Evolutionary conservation across 345 rosid genomes (phyloP).

Genomic region (Abelmoschus esculentus): DNA sequence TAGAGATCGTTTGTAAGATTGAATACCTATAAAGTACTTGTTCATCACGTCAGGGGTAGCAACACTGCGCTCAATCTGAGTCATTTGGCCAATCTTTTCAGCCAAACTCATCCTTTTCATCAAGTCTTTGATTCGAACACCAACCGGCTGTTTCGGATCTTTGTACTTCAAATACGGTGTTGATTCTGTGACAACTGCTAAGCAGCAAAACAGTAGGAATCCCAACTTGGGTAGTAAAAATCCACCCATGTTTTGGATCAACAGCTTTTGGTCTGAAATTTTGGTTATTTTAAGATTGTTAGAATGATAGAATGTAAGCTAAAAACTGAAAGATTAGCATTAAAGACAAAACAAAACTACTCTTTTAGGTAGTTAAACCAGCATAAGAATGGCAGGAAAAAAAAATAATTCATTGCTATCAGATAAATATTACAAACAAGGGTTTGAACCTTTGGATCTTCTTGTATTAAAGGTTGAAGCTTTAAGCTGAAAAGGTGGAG

Average conservation of each 20-base stretch:
- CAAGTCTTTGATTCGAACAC: slow-evolving; percentile 49
- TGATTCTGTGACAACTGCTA: slow-evolving; percentile 23
- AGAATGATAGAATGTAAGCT: neutral
- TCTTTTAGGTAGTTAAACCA: neutral
- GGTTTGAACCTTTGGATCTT: too few relatives aligned
- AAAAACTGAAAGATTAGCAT: neutral
- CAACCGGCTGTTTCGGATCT: slow-evolving; percentile 50
- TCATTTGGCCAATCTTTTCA: slow-evolving; percentile 89
- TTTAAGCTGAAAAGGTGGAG: too few relatives aligned
- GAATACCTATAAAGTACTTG: neutral
- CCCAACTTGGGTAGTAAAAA: slow-evolving; percentile 1
- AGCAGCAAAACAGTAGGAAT: slow-evolving; percentile 23
- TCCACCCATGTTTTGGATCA: neutral
- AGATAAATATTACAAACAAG: neutral
- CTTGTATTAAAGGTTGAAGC: too few relatives aligned
- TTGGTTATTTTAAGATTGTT: neutral
- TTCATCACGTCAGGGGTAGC: neutral
- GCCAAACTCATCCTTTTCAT: slow-evolving; percentile 62
- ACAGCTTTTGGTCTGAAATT: neutral
- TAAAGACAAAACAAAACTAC: neutral
- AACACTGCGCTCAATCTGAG: slow-evolving; percentile 59
- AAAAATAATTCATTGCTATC: too few relatives aligned
- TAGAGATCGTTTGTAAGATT: too few relatives aligned
- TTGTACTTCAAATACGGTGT: slow-evolving; percentile 40
- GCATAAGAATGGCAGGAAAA: neutral